These are phyloP conservation scores for Pseudogymnoascus sp. DNA, from an alignment of 2,329 filamentous ascomycete species.

Conservation along the genomic window DNA sequence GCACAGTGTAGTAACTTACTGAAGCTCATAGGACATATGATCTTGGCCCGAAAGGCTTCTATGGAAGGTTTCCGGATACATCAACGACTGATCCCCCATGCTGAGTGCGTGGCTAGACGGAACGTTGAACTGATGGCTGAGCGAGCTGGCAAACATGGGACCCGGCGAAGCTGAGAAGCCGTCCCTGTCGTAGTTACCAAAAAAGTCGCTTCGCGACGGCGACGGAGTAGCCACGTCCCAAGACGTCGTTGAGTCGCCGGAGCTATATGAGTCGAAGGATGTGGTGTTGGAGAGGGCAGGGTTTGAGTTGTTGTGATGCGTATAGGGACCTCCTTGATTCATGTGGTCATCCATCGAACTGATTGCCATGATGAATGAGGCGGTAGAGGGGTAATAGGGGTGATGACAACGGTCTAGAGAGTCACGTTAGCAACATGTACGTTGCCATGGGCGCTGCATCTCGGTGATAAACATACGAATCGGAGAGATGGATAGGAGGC, in stretches of 20 bases:
- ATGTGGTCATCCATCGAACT: neutral
- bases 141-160: neutral
- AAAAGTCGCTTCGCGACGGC: neutral
- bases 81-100: neutral
- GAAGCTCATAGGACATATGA: neutral
- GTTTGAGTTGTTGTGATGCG: neutral
- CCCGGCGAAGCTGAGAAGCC: neutral
- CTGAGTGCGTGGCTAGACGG: neutral
- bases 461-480: constrained; percentile 29
- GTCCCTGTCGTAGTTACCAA: neutral
- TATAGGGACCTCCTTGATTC: neutral
- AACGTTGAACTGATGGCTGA: neutral
- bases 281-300: neutral
- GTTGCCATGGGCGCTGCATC: constrained; percentile 31
- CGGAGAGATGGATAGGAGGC: constrained; percentile 28
- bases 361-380: constrained; percentile 2
- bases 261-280: constrained; percentile 3
- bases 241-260: neutral
- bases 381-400: constrained; percentile 21
- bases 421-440: constrained; percentile 18
- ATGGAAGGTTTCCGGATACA: neutral
- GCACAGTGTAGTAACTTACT: neutral
- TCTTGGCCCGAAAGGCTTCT: neutral
- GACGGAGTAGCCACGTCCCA: constrained; percentile 3
- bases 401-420: constrained; percentile 28